Conservation (phyloP, 2,329 filamentous ascomycete species). For the Aureobasidium lini region DNA sequence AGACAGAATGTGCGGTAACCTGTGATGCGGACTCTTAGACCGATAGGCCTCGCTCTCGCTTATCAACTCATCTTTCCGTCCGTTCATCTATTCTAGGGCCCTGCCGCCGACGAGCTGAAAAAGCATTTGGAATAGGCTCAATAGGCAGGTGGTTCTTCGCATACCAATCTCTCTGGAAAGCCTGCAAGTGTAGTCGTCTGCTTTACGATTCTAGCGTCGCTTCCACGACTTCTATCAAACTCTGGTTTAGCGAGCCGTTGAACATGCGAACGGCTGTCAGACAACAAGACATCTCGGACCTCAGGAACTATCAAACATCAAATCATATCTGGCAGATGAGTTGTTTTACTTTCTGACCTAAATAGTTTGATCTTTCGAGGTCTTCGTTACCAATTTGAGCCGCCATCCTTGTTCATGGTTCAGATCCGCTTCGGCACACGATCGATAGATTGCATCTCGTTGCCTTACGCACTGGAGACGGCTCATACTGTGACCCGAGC, state of each 20-base stretch:
- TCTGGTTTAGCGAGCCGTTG: neutral
- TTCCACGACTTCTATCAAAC: neutral
- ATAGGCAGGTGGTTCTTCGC: neutral
- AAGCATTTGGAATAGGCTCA: neutral
- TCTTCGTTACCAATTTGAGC: neutral
- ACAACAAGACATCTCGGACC: neutral
- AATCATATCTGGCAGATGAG: neutral
- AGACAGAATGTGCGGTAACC: neutral
- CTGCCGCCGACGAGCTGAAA: neutral
- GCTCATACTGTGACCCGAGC: neutral
- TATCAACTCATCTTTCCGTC: neutral
- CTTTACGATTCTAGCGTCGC: neutral
- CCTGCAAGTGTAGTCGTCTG: neutral
- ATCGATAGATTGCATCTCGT: slow-evolving; percentile 1
- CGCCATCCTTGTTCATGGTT: neutral
- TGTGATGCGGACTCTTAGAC: neutral
- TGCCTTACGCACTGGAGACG: neutral
- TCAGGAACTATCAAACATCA: neutral
- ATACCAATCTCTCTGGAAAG: neutral
- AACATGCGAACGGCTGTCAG: slow-evolving; percentile 1
- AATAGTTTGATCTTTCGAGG: neutral
- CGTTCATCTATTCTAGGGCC: neutral
- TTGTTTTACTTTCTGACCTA: neutral
- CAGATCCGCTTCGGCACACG: neutral
- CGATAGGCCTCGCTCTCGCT: neutral